Conservation (phyloP, 805 yeast species). For the Saturnispora bothae region DNA sequence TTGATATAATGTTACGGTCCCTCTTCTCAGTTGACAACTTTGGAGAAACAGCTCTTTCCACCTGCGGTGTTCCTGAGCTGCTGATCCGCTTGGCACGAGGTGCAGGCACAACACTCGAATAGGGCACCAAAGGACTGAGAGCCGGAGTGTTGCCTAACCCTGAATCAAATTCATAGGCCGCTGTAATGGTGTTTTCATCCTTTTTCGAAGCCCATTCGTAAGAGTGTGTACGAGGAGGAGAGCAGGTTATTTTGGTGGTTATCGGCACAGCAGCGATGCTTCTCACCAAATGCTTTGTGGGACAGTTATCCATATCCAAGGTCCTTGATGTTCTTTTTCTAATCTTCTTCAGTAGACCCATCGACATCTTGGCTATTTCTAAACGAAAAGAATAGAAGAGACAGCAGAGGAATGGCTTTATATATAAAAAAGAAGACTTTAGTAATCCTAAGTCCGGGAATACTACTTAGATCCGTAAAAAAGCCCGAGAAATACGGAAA, state of each 20-base stretch:
- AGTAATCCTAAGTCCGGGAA: neutral
- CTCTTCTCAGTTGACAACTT: no score
- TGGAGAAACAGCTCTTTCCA: no score
- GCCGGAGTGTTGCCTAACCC: slow-evolving; percentile 1
- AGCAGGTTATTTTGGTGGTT: neutral
- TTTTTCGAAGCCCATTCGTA: no score
- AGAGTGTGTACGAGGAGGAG: no score
- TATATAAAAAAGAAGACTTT: neutral
- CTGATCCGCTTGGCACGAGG: no score
- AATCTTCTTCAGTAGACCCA: slow-evolving; percentile 2
- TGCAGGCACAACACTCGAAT: no score
- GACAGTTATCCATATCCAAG: neutral
- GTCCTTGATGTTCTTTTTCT: slow-evolving; percentile 1
- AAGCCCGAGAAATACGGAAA: no score
- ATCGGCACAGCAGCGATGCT: neutral
- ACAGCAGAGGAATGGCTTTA: neutral
- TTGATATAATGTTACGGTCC: no score
- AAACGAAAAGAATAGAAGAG: neutral
- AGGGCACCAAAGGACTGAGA: no score
- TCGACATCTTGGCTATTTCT: slow-evolving; percentile 1
- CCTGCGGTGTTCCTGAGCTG: no score
- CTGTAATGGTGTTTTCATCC: slow-evolving; percentile 5
- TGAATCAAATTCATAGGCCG: slow-evolving; percentile 6
- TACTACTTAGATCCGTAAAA: no score
- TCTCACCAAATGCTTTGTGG: neutral